These are phyloP conservation scores for Nigrospora osmanthi DNA, from an alignment of 2,329 filamentous ascomycete genomes.

Conservation along the genomic window DNA sequence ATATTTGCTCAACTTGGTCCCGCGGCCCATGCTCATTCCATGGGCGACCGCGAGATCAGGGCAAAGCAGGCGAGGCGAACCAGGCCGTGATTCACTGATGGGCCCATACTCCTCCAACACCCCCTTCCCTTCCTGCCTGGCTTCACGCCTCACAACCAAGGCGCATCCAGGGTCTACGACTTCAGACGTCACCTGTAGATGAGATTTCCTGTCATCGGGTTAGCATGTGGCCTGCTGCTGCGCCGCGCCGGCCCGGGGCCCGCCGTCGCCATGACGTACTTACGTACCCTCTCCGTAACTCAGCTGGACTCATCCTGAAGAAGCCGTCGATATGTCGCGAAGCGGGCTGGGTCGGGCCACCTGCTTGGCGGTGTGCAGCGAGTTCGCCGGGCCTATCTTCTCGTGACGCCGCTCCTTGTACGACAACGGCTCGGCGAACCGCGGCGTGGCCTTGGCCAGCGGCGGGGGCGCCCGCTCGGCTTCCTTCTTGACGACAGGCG, in stretches of 20 bases:
- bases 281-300: no score
- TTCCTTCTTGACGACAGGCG: conserved; percentile 25
- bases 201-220: no score
- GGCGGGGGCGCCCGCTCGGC: conserved; percentile 29
- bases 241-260: no score
- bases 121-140: not conserved
- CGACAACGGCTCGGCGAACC: conserved; percentile 21
- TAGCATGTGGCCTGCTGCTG: no score
- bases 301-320: not conserved
- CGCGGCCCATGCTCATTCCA: no score
- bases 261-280: no score
- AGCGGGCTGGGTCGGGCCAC: conserved; percentile 59
- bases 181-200: not conserved
- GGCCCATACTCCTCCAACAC: no score
- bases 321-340: conserved; percentile 56
- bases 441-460: conserved; percentile 23
- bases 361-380: conserved; percentile 35
- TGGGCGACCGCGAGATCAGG: no score
- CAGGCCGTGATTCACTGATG: no score
- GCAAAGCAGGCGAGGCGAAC: no score
- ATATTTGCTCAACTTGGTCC: no score
- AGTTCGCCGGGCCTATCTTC: conserved; percentile 36
- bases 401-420: conserved; percentile 37
- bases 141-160: not conserved
- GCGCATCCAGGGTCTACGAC: not conserved